Evolutionary conservation across 23 red algal genomes (phyloP).

Genomic region (Agarophyton chilense): DNA sequence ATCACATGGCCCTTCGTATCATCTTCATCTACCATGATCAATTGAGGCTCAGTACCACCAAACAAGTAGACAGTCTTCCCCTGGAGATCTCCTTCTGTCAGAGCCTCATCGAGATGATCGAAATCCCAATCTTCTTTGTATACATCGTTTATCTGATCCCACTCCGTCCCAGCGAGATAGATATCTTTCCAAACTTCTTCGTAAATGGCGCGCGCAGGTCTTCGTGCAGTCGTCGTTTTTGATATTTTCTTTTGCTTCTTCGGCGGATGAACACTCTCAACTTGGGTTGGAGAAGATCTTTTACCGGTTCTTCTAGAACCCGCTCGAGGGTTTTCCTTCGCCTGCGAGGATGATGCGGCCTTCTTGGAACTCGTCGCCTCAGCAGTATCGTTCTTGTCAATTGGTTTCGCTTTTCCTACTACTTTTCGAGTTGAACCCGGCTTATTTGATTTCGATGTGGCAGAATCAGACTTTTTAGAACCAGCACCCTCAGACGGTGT

Average conservation of each 20-base stretch:
- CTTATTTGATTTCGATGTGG: neutral
- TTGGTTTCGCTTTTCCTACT: neutral
- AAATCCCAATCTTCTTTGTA: constrained; percentile 94
- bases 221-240: neutral
- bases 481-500: neutral
- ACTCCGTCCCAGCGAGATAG: constrained; percentile 94
- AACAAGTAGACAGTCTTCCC: constrained; percentile 80
- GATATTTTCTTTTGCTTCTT: neutral
- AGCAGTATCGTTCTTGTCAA: neutral
- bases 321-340: neutral
- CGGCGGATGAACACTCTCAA: neutral
- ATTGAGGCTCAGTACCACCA: constrained; percentile 93
- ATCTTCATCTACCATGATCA: constrained; percentile 50
- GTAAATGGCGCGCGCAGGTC: constrained; percentile 18
- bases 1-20: constrained; percentile 66
- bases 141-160: constrained; percentile 91
- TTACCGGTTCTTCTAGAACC: neutral
- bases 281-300: neutral
- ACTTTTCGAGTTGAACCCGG: constrained; percentile 2
- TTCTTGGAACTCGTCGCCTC: neutral
- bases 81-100: constrained; percentile 56
- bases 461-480: neutral
- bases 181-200: constrained; percentile 87
- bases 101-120: constrained; percentile 87
- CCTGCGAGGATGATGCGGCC: neutral